A percentile compares a stretch with the other conserved stretches of the same genome.
phyloP scores from a whole-genome alignment of 768 basidiomycete species.

The Mycena pura region DNA sequence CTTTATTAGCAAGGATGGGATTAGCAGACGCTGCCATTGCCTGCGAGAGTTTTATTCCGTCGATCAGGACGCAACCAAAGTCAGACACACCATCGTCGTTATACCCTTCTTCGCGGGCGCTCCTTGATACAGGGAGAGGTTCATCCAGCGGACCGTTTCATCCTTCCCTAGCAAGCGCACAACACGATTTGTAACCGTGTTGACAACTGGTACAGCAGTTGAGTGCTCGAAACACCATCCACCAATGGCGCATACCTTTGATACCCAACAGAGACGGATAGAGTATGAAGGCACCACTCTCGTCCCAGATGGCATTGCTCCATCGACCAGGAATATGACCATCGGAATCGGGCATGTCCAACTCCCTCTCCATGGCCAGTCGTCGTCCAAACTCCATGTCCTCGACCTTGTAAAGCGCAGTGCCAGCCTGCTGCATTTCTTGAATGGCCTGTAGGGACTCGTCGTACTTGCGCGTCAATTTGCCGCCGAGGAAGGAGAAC shows the following conservation, averaged over 20 bases:
- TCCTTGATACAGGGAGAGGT: conserved; percentile 91
- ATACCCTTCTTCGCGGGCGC: conserved; percentile 85
- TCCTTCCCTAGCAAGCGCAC: conserved; percentile 90
- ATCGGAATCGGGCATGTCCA: conserved; percentile 83
- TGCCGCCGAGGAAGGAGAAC: conserved; percentile 90
- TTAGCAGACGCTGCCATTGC: conserved; percentile 97
- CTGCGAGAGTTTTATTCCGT: conserved; percentile 39
- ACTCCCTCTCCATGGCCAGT: conserved; percentile 89
- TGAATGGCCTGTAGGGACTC: conserved; percentile 92
- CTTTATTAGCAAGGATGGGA: conserved; percentile 89
- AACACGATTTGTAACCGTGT: conserved; percentile 93
- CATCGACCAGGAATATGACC: conserved; percentile 76
- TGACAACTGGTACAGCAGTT: conserved; percentile 70
- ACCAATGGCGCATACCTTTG: conserved; percentile 66
- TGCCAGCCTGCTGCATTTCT: conserved; percentile 99
- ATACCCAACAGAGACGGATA: conserved; percentile 95
- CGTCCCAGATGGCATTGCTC: conserved; percentile 96
- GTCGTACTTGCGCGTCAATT: conserved; percentile 91
- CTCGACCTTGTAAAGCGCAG: conserved; percentile 88
- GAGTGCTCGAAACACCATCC: neutral
- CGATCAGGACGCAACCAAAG: neutral
- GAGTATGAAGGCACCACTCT: conserved; percentile 92
- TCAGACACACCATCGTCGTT: conserved; percentile 74
- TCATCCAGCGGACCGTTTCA: conserved; percentile 89
- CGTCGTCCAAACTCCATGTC: conserved; percentile 99